Evolutionary conservation across 2,329 filamentous ascomycete genomes (phyloP).

Genomic region (Fusarium circinatum): DNA sequence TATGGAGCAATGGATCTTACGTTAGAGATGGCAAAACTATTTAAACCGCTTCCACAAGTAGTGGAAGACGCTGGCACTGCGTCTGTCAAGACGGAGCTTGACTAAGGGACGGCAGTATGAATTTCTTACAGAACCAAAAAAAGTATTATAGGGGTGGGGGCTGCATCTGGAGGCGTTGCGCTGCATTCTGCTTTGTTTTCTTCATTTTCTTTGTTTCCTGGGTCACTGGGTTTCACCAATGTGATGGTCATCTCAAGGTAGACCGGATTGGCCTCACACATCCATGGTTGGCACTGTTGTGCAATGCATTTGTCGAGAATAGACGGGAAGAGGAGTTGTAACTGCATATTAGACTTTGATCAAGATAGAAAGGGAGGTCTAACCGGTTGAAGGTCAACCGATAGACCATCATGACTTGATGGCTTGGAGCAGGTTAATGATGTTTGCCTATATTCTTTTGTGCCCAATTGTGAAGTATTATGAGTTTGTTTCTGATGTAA

Average conservation of each 20-base stretch:
- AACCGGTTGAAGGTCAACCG: slow-evolving; percentile 43
- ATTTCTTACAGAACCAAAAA: slow-evolving; percentile 45
- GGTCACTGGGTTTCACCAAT: slow-evolving; percentile 35
- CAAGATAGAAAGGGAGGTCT: slow-evolving; percentile 51
- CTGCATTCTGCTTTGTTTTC: slow-evolving; percentile 46
- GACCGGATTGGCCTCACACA: slow-evolving; percentile 42
- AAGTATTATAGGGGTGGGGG: slow-evolving; percentile 47
- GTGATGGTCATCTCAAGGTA: slow-evolving; percentile 30
- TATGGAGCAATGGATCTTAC: slow-evolving; percentile 73
- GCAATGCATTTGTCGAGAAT: slow-evolving; percentile 52
- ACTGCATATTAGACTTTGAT: slow-evolving; percentile 53
- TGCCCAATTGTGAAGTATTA: slow-evolving; percentile 24
- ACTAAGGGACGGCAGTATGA: slow-evolving; percentile 46
- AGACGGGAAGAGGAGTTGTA: slow-evolving; percentile 52
- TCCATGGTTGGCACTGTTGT: slow-evolving; percentile 47
- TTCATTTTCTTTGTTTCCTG: slow-evolving; percentile 45
- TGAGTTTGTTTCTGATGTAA: background rate
- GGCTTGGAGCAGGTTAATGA: slow-evolving; percentile 51
- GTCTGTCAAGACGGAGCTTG: slow-evolving; percentile 55
- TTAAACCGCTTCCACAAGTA: slow-evolving; percentile 66
- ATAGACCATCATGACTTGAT: slow-evolving; percentile 49
- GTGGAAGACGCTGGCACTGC: slow-evolving; percentile 56
- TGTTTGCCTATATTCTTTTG: slow-evolving; percentile 41
- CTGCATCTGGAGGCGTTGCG: slow-evolving; percentile 56
- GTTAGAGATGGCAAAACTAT: slow-evolving; percentile 77